Percentiles rank a stretch among this genome's conserved stretches.
Evolutionary conservation across 2,329 filamentous ascomycete species (phyloP).

Genomic region (Neophaeococcomyces mojaviensis): DNA sequence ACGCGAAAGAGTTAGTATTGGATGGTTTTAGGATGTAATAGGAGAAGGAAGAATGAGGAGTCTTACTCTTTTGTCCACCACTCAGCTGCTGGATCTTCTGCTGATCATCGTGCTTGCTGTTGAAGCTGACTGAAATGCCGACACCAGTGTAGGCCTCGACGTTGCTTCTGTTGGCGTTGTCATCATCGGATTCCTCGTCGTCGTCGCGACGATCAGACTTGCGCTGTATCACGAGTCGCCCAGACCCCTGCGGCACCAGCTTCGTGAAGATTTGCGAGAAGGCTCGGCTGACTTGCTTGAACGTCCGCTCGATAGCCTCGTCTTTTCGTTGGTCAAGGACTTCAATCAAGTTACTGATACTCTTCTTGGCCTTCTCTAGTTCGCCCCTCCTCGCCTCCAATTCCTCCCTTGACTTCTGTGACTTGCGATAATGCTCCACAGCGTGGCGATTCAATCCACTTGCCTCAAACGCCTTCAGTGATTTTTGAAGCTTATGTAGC

Average conservation of each 20-base stretch:
- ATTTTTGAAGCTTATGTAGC: slow-evolving; percentile 84
- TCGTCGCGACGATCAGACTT: slow-evolving; percentile 64
- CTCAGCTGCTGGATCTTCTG: slow-evolving; percentile 95
- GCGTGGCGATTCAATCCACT: slow-evolving; percentile 99
- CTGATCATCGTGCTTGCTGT: slow-evolving; percentile 96
- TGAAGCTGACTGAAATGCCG: slow-evolving; percentile 95
- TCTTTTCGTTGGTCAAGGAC: slow-evolving; percentile 93
- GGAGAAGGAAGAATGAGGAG: too few species aligned
- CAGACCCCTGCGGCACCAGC: slow-evolving; percentile 87
- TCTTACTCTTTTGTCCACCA: slow-evolving; percentile 90
- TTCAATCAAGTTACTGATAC: slow-evolving; percentile 85
- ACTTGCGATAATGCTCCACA: slow-evolving; percentile 97
- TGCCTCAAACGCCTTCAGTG: slow-evolving; percentile 73
- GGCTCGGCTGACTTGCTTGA: slow-evolving; percentile 92
- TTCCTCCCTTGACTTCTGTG: slow-evolving; percentile 83
- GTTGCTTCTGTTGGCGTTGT: slow-evolving; percentile 49
- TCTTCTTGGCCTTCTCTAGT: slow-evolving; percentile 74
- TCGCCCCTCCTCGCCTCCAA: slow-evolving; percentile 78
- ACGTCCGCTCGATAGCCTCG: slow-evolving; percentile 94
- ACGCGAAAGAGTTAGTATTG: slow-evolving; percentile 13
- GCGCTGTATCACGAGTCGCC: slow-evolving; percentile 84
- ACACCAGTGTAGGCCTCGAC: slow-evolving; percentile 97
- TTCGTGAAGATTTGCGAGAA: slow-evolving; percentile 91
- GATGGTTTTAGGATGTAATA: too few species aligned
- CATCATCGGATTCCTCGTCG: slow-evolving; percentile 58